A percentile compares a stretch with the other conserved stretches of the same genome.
Conservation (phyloP, 1,284 basidiomycete species). For the Gomphus bonarii region DNA sequence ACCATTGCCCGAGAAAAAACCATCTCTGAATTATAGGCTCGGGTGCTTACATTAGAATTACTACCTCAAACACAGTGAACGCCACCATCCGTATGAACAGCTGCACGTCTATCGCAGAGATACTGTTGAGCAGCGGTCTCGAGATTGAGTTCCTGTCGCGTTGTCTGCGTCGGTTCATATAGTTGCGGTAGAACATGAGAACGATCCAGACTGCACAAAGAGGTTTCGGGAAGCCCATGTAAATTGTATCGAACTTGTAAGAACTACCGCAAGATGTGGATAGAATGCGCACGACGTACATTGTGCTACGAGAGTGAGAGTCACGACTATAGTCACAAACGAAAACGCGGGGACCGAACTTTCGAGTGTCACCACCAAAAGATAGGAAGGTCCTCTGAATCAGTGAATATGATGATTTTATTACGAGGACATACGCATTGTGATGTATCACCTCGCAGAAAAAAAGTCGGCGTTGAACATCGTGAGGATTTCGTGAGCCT, state of each 20-base stretch:
- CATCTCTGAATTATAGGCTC: too few species aligned
- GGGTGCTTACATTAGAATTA: background rate
- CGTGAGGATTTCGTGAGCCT: background rate
- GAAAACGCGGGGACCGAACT: background rate
- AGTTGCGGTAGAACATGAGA: background rate
- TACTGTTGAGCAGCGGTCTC: too few species aligned
- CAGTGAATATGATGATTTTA: too few species aligned
- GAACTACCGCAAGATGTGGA: background rate
- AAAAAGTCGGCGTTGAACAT: background rate
- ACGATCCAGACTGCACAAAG: slow-evolving; percentile 1
- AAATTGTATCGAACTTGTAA: background rate
- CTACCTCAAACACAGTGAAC: slow-evolving; percentile 2
- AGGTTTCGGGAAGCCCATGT: too few species aligned
- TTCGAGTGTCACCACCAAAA: background rate
- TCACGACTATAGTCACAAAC: background rate
- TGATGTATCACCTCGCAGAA: background rate
- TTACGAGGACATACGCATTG: background rate
- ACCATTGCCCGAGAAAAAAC: too few species aligned
- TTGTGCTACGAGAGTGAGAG: background rate
- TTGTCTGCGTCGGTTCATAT: background rate
- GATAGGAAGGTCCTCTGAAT: too few species aligned
- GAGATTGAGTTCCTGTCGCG: background rate
- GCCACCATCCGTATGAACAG: background rate
- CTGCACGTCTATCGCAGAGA: background rate
- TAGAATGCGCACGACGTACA: background rate